Evolutionary conservation across 2,329 filamentous ascomycete species (phyloP).

Genomic region (Colletotrichum viniferum): DNA sequence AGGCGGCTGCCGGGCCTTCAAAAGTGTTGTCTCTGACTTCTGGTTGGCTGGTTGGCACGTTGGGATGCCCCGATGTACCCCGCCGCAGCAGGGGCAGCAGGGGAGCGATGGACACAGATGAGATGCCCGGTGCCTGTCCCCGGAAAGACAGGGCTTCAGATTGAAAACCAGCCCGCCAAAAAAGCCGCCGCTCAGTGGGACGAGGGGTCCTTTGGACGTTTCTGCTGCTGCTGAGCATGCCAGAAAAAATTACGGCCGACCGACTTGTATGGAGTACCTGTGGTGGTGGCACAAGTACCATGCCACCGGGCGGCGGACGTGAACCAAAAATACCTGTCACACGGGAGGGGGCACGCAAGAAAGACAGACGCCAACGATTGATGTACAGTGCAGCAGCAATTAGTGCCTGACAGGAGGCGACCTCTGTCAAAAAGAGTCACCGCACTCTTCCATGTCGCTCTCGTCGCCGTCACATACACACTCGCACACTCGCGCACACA

Average conservation of each 20-base stretch:
- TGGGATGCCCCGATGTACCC: conserved; percentile 4
- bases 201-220: conserved; percentile 4
- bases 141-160: background rate
- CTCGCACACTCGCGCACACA: background rate
- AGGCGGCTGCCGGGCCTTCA: background rate
- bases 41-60: background rate
- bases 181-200: background rate
- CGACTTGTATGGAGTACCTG: background rate
- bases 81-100: background rate
- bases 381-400: conserved; percentile 4
- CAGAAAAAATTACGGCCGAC: background rate
- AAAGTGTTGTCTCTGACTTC: background rate
- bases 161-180: background rate
- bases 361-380: conserved; percentile 4
- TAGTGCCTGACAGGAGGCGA: background rate
- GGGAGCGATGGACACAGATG: background rate
- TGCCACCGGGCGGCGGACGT: background rate
- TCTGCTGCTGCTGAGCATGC: background rate
- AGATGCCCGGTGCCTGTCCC: background rate
- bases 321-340: conserved; percentile 19
- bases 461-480: background rate
- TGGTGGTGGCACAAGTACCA: background rate
- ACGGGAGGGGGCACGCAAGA: background rate
- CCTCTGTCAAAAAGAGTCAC: background rate
- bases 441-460: background rate